Evolutionary conservation across 2,329 filamentous ascomycete genomes (phyloP), one percentile per base, ranked within the genome.

Genomic region (Taxawa tesnikishii): DNA sequence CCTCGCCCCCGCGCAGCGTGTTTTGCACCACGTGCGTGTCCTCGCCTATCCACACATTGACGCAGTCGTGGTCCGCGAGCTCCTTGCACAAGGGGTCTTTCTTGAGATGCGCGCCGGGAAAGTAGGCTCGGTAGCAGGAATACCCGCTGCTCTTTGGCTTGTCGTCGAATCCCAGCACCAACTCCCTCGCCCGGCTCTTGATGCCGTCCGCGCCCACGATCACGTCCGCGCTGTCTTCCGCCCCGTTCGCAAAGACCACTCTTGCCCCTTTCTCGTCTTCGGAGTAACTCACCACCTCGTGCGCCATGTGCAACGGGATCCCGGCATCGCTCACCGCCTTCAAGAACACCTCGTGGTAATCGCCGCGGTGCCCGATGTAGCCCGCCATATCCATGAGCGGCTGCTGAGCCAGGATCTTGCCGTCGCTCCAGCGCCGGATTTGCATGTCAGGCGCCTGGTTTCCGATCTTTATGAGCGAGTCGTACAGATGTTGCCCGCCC

Each of bases 61-160:
- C 64, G 18, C 60, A 58, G 38, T 70, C 67, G 19, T 62, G 62
- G 19, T 62, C 53, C 7, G 50, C 57, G 41, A 67, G 70, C 36
- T 69, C 56, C 14, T 58, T 59, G 2, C 67, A 70, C 12, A 54
- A 49, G 2, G 65, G 62, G 40, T 71, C 66, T 3, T 59, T 56
- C 4, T 48, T 47, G 15, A 70, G 54, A 18, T 60, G 58, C 39
- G 67, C 53, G 13, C 54, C 55, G 15, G 55, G 48, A 38, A 60
- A 65, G 66, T 66, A 71, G 4, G 67, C 62, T 31, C 67, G 59
- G 62, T n/a, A 65, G 26, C 65, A 66, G 1, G 65, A 63, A 38
- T 68, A 69, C 2, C 28, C 19, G 19, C 19, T 23, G 19, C 19
- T 23, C n/a, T 23, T 23, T 2, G 19, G 19, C 19, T 8, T 8